phyloP scores from a whole-genome alignment of 805 yeast species.

The Wickerhamiella kurtzmanii region DNA sequence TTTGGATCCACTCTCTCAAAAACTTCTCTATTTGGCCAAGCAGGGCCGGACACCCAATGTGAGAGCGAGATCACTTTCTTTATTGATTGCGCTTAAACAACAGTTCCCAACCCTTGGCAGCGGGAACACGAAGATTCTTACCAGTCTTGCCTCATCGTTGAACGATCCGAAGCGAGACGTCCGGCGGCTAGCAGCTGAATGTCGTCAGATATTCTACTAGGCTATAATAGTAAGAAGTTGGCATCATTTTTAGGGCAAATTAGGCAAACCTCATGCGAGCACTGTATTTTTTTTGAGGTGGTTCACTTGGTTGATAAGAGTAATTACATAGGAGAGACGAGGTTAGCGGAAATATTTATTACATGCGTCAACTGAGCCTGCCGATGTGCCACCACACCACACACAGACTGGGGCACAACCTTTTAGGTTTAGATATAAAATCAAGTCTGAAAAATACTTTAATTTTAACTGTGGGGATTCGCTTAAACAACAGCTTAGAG shows the following conservation, averaged over 20 bases:
- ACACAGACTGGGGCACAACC: too few species aligned
- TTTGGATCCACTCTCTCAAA: slow-evolving; percentile 2
- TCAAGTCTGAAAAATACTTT: not conserved
- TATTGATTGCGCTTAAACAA: slow-evolving; percentile 4
- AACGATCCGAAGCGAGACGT: slow-evolving; percentile 66
- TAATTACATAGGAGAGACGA: not conserved
- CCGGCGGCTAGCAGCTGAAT: slow-evolving; percentile 62
- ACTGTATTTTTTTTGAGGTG: too few species aligned
- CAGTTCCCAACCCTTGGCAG: slow-evolving; percentile 2
- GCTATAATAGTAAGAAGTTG: too few species aligned
- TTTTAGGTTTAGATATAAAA: not conserved
- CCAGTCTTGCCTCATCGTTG: slow-evolving; percentile 37
- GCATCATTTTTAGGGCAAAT: too few species aligned
- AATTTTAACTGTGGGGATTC: not conserved
- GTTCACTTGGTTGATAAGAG: too few species aligned
- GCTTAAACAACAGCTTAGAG: too few species aligned
- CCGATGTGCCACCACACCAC: too few species aligned
- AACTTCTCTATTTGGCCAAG: slow-evolving; percentile 1
- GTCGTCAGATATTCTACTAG: slow-evolving; percentile 41
- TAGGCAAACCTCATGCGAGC: too few species aligned
- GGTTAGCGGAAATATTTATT: not conserved
- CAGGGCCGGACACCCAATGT: not conserved
- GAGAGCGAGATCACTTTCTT: slow-evolving; percentile 5
- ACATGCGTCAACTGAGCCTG: not conserved
- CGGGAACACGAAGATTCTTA: slow-evolving; percentile 28